These are phyloP conservation scores for Solanum pimpinellifolium DNA, from an alignment of 257 asterid species.

Conservation along the genomic window DNA sequence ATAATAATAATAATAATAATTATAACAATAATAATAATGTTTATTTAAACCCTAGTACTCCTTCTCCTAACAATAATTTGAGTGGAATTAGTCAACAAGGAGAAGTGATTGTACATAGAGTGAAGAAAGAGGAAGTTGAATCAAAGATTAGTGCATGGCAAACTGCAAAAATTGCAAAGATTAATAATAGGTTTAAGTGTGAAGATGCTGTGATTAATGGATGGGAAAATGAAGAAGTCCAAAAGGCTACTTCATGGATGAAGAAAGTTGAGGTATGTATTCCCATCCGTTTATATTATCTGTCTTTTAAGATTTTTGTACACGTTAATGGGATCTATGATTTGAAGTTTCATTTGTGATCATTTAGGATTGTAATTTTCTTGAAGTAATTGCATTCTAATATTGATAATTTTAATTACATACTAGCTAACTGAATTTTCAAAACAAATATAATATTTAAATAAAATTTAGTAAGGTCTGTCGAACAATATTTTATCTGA, in stretches of 20 bases:
- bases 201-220: conserved; percentile 75
- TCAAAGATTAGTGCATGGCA: conserved; percentile 93
- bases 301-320: background rate
- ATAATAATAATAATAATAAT: background rate
- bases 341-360: background rate
- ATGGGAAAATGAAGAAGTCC: conserved; percentile 83
- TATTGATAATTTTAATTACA: background rate
- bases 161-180: conserved; percentile 66
- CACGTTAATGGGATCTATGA: background rate
- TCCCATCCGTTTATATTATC: background rate
- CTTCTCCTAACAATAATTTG: conserved; percentile 12
- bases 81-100: conserved; percentile 1
- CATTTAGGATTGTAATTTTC: no score
- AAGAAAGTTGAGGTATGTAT: conserved; percentile 80
- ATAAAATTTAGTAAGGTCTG: fast-evolving
- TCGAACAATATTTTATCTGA: background rate
- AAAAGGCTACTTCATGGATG: conserved; percentile 80
- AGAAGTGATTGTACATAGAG: conserved; percentile 40
- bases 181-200: conserved; percentile 77
- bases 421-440: background rate
- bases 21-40: background rate
- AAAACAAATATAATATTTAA: background rate
- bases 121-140: conserved; percentile 82
- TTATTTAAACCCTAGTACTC: conserved; percentile 2
- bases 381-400: background rate